These are phyloP conservation scores for Torulaspora indica DNA, from an alignment of 805 yeast species.

Conservation along the genomic window DNA sequence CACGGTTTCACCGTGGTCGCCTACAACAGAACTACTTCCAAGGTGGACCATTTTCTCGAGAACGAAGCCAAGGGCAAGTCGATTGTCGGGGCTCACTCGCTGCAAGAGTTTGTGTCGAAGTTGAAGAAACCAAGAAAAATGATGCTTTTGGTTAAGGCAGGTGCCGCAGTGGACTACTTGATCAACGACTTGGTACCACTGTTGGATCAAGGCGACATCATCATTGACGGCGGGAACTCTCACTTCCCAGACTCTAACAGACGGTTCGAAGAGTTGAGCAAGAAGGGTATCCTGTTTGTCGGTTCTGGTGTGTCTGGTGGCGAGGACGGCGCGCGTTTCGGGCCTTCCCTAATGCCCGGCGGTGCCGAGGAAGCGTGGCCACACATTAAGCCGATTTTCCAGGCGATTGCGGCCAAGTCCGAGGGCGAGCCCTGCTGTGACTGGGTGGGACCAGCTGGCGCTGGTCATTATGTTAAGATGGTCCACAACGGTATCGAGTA, in stretches of 20 bases:
- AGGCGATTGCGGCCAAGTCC: conserved; percentile 89
- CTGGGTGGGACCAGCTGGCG: conserved; percentile 99
- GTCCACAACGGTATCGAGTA: conserved; percentile 99
- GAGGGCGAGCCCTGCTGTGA: conserved; percentile 99
- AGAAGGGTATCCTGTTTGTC: conserved; percentile 83
- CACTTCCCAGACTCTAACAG: conserved; percentile 99
- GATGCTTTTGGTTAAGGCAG: conserved; percentile 92
- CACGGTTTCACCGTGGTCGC: conserved; percentile 98
- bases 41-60: conserved; percentile 88
- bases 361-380: conserved; percentile 99
- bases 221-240: conserved; percentile 99
- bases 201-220: conserved; percentile 94
- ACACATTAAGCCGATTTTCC: conserved; percentile 93
- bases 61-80: conserved; percentile 98
- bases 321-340: conserved; percentile 99
- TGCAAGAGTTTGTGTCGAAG: conserved; percentile 79
- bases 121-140: conserved; percentile 97
- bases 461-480: conserved; percentile 99
- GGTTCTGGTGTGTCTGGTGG: conserved; percentile 99
- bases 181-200: conserved; percentile 83
- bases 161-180: conserved; percentile 88
- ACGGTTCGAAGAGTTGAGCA: conserved; percentile 83
- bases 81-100: conserved; percentile 90
- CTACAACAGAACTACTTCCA: conserved; percentile 94
- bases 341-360: conserved; percentile 99